phyloP scores from a whole-genome alignment of 2,329 filamentous ascomycete species.

The Dothistroma pini region DNA sequence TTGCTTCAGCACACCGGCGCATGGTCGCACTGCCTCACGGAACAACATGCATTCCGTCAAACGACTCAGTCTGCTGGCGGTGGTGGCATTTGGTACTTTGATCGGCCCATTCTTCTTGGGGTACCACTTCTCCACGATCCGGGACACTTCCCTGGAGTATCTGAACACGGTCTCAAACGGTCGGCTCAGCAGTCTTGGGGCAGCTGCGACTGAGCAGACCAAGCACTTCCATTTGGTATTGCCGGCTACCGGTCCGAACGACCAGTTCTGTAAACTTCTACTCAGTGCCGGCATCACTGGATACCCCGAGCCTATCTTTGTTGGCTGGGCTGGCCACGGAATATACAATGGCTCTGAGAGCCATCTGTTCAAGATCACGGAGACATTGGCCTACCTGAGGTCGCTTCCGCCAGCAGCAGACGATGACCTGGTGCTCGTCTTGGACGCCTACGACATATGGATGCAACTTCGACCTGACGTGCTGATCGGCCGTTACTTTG shows the following conservation, averaged over 20 bases:
- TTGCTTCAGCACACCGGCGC: not conserved
- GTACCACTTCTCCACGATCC: constrained; percentile 20
- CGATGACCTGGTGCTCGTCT: constrained; percentile 58
- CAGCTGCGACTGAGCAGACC: constrained; percentile 1
- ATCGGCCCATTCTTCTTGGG: constrained; percentile 21
- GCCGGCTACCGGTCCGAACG: constrained; percentile 19
- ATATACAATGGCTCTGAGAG: constrained; percentile 34
- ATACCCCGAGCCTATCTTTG: constrained; percentile 28
- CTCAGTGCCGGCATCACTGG: constrained; percentile 23
- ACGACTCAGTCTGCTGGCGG: constrained; percentile 15
- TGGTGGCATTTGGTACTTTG: constrained; percentile 12
- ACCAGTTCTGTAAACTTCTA: constrained; percentile 22
- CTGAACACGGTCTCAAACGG: constrained; percentile 8
- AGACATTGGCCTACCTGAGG: constrained; percentile 27
- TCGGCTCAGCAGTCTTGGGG: not conserved
- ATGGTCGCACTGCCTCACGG: not conserved
- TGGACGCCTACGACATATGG: constrained; percentile 62
- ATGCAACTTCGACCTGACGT: constrained; percentile 64
- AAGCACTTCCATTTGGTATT: constrained; percentile 19
- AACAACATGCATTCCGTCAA: constrained; percentile 14
- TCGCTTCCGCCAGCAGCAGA: constrained; percentile 22
- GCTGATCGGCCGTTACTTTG: constrained; percentile 60
- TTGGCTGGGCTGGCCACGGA: constrained; percentile 26
- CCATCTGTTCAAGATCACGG: constrained; percentile 31
- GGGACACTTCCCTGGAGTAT: constrained; percentile 13